Evolutionary conservation across 2,329 filamentous ascomycete species (phyloP).

Genomic region (Pestalotiopsis sp.): DNA sequence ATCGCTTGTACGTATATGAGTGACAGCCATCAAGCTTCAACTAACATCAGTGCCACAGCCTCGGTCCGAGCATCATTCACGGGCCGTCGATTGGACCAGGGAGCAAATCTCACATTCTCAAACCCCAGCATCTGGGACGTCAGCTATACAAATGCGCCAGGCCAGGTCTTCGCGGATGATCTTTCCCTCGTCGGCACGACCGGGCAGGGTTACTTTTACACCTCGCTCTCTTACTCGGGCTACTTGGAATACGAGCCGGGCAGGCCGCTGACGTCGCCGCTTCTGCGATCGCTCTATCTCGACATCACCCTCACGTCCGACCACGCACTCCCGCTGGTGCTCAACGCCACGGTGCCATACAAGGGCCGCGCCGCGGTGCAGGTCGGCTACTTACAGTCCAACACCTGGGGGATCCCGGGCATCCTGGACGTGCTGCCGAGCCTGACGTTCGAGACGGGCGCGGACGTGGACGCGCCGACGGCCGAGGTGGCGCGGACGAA

Average conservation of each 20-base stretch:
- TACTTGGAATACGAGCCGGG: conserved; percentile 43
- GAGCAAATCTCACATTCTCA: not conserved
- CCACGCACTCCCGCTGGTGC: conserved; percentile 37
- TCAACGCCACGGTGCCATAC: conserved; percentile 36
- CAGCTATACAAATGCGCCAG: conserved; percentile 16
- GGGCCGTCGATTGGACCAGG: not conserved
- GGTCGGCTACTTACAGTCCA: not conserved
- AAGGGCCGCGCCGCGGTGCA: not conserved
- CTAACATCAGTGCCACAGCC: conserved; percentile 14
- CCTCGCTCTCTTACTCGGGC: conserved; percentile 42
- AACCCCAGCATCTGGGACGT: not conserved
- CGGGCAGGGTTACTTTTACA: conserved; percentile 34
- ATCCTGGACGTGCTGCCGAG: not conserved
- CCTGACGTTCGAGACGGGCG: not conserved
- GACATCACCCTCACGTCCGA: conserved; percentile 42
- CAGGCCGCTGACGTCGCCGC: conserved; percentile 27
- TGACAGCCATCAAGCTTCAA: not conserved
- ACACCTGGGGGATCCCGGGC: not conserved
- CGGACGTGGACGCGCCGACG: not conserved
- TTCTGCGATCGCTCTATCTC: conserved; percentile 38
- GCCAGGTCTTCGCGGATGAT: conserved; percentile 32
- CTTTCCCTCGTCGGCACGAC: conserved; percentile 13
- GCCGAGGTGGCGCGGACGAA: not conserved
- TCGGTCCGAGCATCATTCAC: conserved; percentile 13
- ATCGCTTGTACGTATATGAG: conserved; percentile 35